Evolutionary conservation across 1,284 basidiomycete genomes (phyloP), one percentile per base, ranked within the genome.

Genomic region (Austroboletus novae-zelandiae): DNA sequence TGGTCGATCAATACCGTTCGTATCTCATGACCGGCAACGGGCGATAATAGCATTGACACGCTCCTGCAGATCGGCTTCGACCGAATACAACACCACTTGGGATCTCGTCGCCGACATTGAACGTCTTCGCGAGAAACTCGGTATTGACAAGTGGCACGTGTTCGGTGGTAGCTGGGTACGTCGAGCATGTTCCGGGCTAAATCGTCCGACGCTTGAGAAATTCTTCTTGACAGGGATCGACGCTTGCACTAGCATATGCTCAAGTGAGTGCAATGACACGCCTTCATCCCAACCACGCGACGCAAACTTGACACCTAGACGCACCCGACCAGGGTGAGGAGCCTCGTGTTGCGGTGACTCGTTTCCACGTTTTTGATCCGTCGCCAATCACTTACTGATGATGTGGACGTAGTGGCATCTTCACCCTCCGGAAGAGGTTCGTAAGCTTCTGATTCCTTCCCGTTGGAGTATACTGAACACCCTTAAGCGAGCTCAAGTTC

Each of bases 11-110:
- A 89, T 78, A 0, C 93, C 93, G 79, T 89, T 64, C 58, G 81
- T 72, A 43, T 31, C 43, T 47, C 49, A 8, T 43, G 11, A 17
- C 13, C 7, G 17, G 4, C n/a, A 30, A 27, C 20, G 20, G n/a
- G 20, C 20, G 20, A 23, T 23, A 23, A 23, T 2, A 23, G 20
- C 48, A 52, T 61, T 66, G 46, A 63, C 53, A 29, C 27, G 18
- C 20, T 30, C 45, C 34, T 55, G 11, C 56, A 90, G 87, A 65
- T 78, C 72, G 41, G 91, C 92, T 10, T 88, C 75, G 34, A 70
- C 90, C 1, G 84, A 89, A 57, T 86, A 94, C 55, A 98, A 98
- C 70, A 97, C 92, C 3, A 98, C 94, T 1, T 96, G 92, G 93
- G 88, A 95, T 65, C 81, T 98, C 29, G 92, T 98, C 17, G 86